phyloP scores from a whole-genome alignment of 163 green algal genomes.

The Scenedesmus sp. region DNA sequence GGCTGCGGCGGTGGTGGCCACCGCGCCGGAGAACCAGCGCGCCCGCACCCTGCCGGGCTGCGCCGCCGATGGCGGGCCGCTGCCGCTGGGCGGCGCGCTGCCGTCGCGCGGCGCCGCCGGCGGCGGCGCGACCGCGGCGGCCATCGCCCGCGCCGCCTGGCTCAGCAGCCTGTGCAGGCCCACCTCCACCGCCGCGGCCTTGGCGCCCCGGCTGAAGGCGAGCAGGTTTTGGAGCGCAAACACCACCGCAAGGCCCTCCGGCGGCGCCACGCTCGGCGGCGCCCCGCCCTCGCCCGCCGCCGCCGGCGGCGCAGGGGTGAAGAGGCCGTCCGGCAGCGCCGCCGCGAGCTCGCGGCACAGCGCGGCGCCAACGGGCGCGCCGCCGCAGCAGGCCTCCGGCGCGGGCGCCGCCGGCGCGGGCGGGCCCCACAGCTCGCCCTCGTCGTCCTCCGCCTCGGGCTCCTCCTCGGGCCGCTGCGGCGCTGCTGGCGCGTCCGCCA shows the following conservation, averaged over 20 bases:
- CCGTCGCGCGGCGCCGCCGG: neutral
- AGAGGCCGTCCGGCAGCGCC: conserved; percentile 14
- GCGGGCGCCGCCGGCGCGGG: neutral
- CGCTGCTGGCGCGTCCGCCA: neutral
- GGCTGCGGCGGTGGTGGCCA: conserved; percentile 16
- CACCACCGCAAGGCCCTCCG: conserved; percentile 19
- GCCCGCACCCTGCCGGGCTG: neutral
- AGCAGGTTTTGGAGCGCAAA: conserved; percentile 51
- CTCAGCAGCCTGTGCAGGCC: conserved; percentile 49
- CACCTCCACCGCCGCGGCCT: conserved; percentile 33
- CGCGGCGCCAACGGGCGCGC: conserved; percentile 4
- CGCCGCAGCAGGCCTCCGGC: too few species aligned
- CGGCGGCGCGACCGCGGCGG: conserved; percentile 4
- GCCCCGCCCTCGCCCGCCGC: neutral
- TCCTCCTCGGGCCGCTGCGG: neutral
- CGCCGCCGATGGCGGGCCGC: neutral
- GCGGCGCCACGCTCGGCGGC: conserved; percentile 1
- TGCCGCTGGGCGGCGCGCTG: conserved; percentile 7
- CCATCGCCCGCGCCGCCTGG: conserved; percentile 14
- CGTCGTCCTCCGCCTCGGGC: neutral
- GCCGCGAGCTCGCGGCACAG: conserved; percentile 38
- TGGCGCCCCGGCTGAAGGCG: conserved; percentile 43
- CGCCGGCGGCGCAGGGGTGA: conserved; percentile 9
- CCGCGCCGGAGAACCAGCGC: conserved; percentile 9
- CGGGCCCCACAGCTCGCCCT: conserved; percentile 6